Evolutionary conservation across 1,284 basidiomycete genomes (phyloP).

Genomic region (Cutaneotrichosporon spelunceum): DNA sequence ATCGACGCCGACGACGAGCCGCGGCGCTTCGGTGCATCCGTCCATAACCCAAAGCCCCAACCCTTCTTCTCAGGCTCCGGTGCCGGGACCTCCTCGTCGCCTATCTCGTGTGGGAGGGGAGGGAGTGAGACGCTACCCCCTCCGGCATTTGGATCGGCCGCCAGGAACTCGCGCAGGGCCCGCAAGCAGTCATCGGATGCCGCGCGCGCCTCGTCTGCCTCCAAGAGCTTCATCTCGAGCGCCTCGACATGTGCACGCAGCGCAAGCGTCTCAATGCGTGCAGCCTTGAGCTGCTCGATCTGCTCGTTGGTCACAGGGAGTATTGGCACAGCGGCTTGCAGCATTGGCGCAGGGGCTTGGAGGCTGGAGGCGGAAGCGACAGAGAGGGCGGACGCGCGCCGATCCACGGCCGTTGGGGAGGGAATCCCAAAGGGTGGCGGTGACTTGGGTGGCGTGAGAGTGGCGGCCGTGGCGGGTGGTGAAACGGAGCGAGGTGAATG

Average conservation of each 20-base stretch:
- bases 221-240: conserved; percentile 62
- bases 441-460: neutral
- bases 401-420: neutral
- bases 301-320: conserved; percentile 8
- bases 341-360: conserved; percentile 22
- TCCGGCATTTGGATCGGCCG: conserved; percentile 36
- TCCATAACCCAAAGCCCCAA: conserved; percentile 12
- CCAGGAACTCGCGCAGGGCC: conserved; percentile 78
- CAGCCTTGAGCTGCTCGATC: conserved; percentile 5
- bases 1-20: conserved; percentile 2
- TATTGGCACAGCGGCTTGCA: conserved; percentile 19
- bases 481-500: too few species aligned
- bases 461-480: too few species aligned
- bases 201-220: conserved; percentile 75
- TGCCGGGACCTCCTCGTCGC: conserved; percentile 48
- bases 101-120: conserved; percentile 59
- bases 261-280: conserved; percentile 9
- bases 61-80: conserved; percentile 12
- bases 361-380: conserved; percentile 5
- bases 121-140: conserved; percentile 51
- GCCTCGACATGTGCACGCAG: conserved; percentile 63
- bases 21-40: neutral
- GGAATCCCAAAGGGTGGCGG: neutral
- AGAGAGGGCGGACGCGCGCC: neutral
- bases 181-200: conserved; percentile 82